Base-by-base conservation (phyloP, 2,329 filamentous ascomycete genomes). In the Cladophialophora psammophila region DNA sequence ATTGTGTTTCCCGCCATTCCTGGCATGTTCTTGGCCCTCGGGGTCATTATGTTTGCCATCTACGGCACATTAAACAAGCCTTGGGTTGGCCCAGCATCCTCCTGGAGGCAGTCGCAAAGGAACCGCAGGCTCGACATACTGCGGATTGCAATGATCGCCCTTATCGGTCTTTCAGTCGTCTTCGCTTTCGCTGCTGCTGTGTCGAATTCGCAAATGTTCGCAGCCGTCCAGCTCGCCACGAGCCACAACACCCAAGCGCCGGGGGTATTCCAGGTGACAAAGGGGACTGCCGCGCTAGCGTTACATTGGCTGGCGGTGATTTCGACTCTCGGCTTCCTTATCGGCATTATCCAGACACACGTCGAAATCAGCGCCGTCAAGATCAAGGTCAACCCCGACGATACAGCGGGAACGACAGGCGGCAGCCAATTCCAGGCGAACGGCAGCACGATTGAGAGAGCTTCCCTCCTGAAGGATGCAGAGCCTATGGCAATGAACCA, bases 161-260 rank as follows among this genome's bases (percentile, higher is more conserved):
- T 32, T 35, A 50, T 62, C 31, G 59, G 59, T 8, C 45, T 62
- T 7, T 38, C 59, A 7, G 52, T 54, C 13, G 32, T 62, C 9
- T 62, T 62, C 48, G 50, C 59, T 12, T 58, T 64, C 34, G 62
- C 62, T 2, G 54, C 55, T 5, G 62, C 62, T 3, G 54, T 64
- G 31, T 55, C 62, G 31, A 64, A 64, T 32, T 64, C 62, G 7
- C 62, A 64, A 35, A 52, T 64, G 40, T 64, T 64, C 50, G 62
- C 62, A 8, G 62, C 62, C 10, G 26, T 64, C 26, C 31, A 57
- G 34, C 40, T 57, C 26, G 54, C 54, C n/a, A 64, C 62, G 13
- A 45, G 53, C 15, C 53, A 64, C 53, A 64, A 64, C 36, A 20
- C 20, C 13, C 26, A 64, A 53, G 40, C 38, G 9, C 53, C 62